phyloP scores from a whole-genome alignment of 768 basidiomycete species.

The Hypholoma fasciculare region DNA sequence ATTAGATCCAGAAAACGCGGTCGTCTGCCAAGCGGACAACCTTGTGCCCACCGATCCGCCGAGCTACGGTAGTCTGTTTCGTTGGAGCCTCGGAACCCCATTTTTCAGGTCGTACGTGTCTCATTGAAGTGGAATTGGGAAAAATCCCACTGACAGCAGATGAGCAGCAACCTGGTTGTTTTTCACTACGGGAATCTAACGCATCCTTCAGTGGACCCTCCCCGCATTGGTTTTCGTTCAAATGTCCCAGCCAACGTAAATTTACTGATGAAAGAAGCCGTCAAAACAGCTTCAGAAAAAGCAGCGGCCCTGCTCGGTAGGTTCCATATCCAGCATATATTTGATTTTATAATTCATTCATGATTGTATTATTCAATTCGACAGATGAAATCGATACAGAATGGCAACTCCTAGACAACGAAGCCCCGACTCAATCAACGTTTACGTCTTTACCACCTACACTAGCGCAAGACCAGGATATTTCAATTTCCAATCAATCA shows the following conservation, averaged over 20 bases:
- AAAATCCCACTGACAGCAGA: not conserved
- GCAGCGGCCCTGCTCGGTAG: not conserved
- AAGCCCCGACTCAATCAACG: not conserved
- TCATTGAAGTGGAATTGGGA: not conserved
- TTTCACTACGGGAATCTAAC: conserved; percentile 76
- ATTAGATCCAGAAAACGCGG: conserved; percentile 29
- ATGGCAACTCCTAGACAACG: not conserved
- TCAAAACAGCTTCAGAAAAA: conserved; percentile 27
- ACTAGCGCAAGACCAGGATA: too few species aligned
- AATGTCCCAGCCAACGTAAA: conserved; percentile 56
- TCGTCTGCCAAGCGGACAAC: conserved; percentile 53
- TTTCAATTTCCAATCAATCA: too few species aligned
- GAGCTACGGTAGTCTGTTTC: conserved; percentile 47
- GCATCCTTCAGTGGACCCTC: conserved; percentile 64
- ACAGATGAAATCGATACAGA: not conserved
- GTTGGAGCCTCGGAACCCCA: conserved; percentile 74
- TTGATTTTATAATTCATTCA: not conserved
- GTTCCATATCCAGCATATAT: not conserved
- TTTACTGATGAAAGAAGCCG: conserved; percentile 33
- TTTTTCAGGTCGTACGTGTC: conserved; percentile 67
- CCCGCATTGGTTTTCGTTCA: conserved; percentile 67
- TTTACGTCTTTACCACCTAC: too few species aligned
- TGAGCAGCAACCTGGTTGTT: conserved; percentile 53
- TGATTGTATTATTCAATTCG: not conserved
- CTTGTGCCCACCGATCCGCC: conserved; percentile 65